These are phyloP conservation scores for Cochlearia excelsa DNA, from an alignment of 345 rosid genomes.

Conservation along the genomic window DNA sequence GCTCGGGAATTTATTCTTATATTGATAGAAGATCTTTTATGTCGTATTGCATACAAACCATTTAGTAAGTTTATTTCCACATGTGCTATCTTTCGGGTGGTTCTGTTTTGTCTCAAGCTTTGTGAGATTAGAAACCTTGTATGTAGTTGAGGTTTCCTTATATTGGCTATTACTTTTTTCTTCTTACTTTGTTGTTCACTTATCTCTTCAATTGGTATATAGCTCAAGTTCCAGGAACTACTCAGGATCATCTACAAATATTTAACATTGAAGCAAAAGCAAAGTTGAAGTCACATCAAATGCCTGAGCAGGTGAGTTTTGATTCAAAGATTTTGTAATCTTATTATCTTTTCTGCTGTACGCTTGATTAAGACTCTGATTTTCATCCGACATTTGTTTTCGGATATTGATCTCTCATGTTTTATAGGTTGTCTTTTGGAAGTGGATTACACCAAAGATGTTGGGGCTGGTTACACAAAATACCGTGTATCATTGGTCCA, in stretches of 20 bases:
- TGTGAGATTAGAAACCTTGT: constrained; percentile 11
- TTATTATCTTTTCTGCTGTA: constrained; percentile 15
- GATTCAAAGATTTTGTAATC: constrained; percentile 11
- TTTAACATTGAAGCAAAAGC: constrained; percentile 96
- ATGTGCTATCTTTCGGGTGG: background rate
- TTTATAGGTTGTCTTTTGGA: constrained; percentile 91
- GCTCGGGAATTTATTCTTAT: background rate
- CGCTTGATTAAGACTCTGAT: background rate
- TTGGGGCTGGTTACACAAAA: constrained; percentile 89
- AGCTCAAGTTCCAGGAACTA: constrained; percentile 96
- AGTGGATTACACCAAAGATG: constrained; percentile 93
- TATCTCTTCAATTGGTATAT: constrained; percentile 28
- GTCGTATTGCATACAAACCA: background rate
- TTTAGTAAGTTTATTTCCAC: constrained; percentile 2
- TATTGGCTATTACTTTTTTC: background rate
- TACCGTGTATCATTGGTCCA: constrained; percentile 95
- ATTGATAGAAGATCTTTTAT: background rate
- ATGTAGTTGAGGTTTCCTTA: background rate
- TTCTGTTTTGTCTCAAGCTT: constrained; percentile 6
- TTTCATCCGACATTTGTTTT: background rate
- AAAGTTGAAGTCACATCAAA: constrained; percentile 90
- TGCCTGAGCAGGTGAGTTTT: constrained; percentile 88
- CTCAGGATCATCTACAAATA: constrained; percentile 97
- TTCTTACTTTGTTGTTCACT: constrained; percentile 12
- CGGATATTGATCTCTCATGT: constrained; percentile 10